Percentiles rank a stretch among this genome's conserved stretches.
phyloP scores from a whole-genome alignment of 495 filamentous ascomycete species.

The Daldinia concentrica region DNA sequence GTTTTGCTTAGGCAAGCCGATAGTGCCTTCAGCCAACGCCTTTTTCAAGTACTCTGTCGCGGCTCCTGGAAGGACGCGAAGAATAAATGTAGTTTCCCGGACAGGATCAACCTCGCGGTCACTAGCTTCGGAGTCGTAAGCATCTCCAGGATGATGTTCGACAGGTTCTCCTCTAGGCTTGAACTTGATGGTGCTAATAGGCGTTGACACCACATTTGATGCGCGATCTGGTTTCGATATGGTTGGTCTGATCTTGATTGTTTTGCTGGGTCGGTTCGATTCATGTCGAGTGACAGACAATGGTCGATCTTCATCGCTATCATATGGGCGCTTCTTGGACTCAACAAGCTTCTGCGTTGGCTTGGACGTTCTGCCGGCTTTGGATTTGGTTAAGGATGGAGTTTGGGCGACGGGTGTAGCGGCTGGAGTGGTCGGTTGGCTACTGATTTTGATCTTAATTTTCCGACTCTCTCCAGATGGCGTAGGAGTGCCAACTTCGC shows the following conservation, averaged over 20 bases:
- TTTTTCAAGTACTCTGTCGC: slow-evolving; percentile 84
- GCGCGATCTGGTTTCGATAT: slow-evolving; percentile 24
- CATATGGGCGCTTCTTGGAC: slow-evolving; percentile 55
- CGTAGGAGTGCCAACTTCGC: slow-evolving; percentile 48
- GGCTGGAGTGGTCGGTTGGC: slow-evolving; percentile 57
- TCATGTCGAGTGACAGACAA: slow-evolving; percentile 41
- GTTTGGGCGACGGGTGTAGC: slow-evolving; percentile 23
- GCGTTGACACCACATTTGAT: slow-evolving; percentile 22
- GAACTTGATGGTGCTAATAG: slow-evolving; percentile 60
- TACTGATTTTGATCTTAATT: slow-evolving; percentile 65
- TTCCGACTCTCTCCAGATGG: slow-evolving; percentile 55
- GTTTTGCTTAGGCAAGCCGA: slow-evolving; percentile 69
- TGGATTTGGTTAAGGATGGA: slow-evolving; percentile 53
- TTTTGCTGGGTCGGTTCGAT: slow-evolving; percentile 47
- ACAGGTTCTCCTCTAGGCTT: slow-evolving; percentile 69
- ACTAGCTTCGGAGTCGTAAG: slow-evolving; percentile 96
- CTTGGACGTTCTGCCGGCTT: slow-evolving; percentile 59
- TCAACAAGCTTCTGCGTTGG: slow-evolving; percentile 56
- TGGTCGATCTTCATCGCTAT: slow-evolving; percentile 56
- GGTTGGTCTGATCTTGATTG: slow-evolving; percentile 52
- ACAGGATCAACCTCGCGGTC: slow-evolving; percentile 87
- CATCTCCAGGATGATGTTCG: slow-evolving; percentile 75
- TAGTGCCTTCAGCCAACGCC: slow-evolving; percentile 73
- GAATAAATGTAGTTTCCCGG: slow-evolving; percentile 86
- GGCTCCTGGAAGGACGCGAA: slow-evolving; percentile 85